These are phyloP conservation scores for Trypanosoma conorhini DNA, from an alignment of 208 protist species.

Conservation along the genomic window DNA sequence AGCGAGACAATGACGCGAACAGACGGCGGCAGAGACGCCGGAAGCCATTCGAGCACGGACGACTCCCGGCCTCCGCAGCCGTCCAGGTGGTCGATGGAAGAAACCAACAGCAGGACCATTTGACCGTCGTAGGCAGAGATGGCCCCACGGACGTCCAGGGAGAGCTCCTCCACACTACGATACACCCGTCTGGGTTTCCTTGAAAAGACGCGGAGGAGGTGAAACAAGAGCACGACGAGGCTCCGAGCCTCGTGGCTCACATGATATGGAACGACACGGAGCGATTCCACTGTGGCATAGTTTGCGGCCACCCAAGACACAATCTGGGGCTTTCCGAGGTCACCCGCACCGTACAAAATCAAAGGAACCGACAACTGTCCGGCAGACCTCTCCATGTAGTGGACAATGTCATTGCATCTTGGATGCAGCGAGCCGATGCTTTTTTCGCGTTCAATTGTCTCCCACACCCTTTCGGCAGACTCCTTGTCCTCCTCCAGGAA, in stretches of 20 bases:
- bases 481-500: constrained; percentile 9
- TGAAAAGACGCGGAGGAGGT: constrained; percentile 51
- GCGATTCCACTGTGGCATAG: constrained; percentile 9
- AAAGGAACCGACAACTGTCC: constrained; percentile 54
- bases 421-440: constrained; percentile 34
- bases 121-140: constrained; percentile 57
- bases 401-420: constrained; percentile 39
- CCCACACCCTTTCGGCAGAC: constrained; percentile 9
- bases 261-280: constrained; percentile 41
- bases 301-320: constrained; percentile 51
- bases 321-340: constrained; percentile 58
- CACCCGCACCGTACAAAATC: constrained; percentile 63
- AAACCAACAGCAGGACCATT: constrained; percentile 54
- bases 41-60: constrained; percentile 68
- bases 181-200: constrained; percentile 25
- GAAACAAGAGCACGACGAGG: constrained; percentile 57
- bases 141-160: constrained; percentile 40
- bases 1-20: constrained; percentile 66
- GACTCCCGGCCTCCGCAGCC: constrained; percentile 42
- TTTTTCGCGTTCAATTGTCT: constrained; percentile 22
- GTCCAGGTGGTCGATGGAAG: constrained; percentile 60
- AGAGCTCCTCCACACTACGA: constrained; percentile 44
- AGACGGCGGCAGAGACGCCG: constrained; percentile 48
- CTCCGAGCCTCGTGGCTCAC: constrained; percentile 44
- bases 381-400: constrained; percentile 40